Conservation (phyloP, 371 early-diverging fungal genomes). For the Apophysomyces trapeziformis region DNA sequence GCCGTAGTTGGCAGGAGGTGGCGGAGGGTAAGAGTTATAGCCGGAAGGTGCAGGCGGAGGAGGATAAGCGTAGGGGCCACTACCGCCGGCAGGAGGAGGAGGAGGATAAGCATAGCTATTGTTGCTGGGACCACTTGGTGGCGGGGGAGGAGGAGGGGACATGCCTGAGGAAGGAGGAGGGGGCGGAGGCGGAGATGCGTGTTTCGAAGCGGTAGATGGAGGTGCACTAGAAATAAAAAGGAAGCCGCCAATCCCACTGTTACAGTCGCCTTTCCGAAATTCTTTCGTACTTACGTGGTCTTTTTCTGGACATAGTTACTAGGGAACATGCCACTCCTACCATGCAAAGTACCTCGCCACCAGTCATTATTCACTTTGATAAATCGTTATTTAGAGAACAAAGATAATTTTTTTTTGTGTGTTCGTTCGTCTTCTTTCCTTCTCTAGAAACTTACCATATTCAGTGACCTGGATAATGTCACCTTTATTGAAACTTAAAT, state of each 20-base stretch:
- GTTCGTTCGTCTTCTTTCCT: background rate
- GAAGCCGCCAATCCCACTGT: background rate
- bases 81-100: constrained; percentile 9
- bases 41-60: constrained; percentile 13
- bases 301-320: constrained; percentile 29
- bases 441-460: constrained; percentile 17
- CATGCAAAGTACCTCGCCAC: constrained; percentile 38
- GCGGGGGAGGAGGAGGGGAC: constrained; percentile 11
- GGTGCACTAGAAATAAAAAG: constrained; percentile 12
- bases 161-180: constrained; percentile 15
- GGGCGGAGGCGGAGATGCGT: constrained; percentile 14
- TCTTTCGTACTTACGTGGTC: constrained; percentile 16
- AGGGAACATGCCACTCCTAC: constrained; percentile 39
- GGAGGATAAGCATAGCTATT: constrained; percentile 19
- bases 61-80: constrained; percentile 10
- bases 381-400: background rate
- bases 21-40: constrained; percentile 14
- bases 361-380: constrained; percentile 41
- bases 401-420: background rate
- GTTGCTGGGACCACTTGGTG: constrained; percentile 14
- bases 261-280: too few species aligned
- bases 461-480: constrained; percentile 27
- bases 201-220: constrained; percentile 18
- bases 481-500: constrained; percentile 25
- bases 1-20: constrained; percentile 17